phyloP scores from a whole-genome alignment of 768 basidiomycete genomes.

The Sporobolomyces roseus region DNA sequence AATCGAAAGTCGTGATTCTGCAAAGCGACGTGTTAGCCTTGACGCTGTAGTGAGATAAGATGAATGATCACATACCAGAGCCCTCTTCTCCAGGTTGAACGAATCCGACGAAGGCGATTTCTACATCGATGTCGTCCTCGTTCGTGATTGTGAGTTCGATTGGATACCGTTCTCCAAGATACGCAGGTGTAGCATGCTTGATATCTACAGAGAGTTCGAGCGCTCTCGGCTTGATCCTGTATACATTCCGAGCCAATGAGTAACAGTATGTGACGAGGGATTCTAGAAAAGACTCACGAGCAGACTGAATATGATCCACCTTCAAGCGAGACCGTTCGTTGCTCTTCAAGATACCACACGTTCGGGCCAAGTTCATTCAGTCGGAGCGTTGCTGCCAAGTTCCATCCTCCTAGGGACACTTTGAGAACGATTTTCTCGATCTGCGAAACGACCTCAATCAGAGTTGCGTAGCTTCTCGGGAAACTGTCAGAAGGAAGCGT shows the following conservation, averaged over 20 bases:
- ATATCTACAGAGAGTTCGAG: constrained; percentile 61
- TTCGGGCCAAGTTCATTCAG: background rate
- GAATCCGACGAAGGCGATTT: constrained; percentile 67
- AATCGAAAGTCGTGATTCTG: constrained; percentile 56
- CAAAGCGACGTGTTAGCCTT: background rate
- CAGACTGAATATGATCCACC: constrained; percentile 30
- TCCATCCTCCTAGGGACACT: constrained; percentile 6
- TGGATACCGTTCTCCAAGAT: constrained; percentile 74
- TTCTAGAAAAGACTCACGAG: constrained; percentile 32
- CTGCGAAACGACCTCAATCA: too few relatives aligned
- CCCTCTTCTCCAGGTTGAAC: constrained; percentile 77
- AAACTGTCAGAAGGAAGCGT: background rate
- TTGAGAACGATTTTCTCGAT: constrained; percentile 25
- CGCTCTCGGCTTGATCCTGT: constrained; percentile 54
- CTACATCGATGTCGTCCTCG: constrained; percentile 64
- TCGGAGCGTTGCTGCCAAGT: background rate
- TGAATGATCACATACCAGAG: constrained; percentile 56
- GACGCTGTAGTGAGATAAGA: background rate
- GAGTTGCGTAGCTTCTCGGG: too few relatives aligned
- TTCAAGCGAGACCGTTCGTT: constrained; percentile 14
- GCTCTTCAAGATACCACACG: constrained; percentile 24
- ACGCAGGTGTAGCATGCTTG: constrained; percentile 64
- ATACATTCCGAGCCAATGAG: background rate
- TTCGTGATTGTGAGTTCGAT: constrained; percentile 69
- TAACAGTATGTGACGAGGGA: too few relatives aligned